Evolutionary conservation across 345 rosid species (phyloP).

Genomic region (Aquilaria yunnanensis): DNA sequence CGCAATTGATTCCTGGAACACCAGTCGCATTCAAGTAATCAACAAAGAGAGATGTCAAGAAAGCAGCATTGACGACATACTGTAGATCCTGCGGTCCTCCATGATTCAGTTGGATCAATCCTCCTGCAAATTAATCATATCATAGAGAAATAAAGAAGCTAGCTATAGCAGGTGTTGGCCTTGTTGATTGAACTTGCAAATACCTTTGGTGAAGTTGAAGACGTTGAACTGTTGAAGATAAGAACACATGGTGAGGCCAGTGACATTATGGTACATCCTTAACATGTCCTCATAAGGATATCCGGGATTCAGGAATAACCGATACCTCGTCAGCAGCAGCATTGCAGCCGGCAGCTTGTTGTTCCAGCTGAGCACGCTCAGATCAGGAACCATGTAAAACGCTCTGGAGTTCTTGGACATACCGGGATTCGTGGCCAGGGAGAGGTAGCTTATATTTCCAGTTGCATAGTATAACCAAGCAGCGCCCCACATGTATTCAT

Average conservation of each 20-base stretch:
- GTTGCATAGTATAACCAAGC: slow-evolving; percentile 89
- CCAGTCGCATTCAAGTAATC: slow-evolving; percentile 66
- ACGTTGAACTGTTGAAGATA: slow-evolving; percentile 52
- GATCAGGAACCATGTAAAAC: slow-evolving; percentile 28
- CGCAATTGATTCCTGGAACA: slow-evolving; percentile 66
- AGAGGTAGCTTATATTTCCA: slow-evolving; percentile 54
- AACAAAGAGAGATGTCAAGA: slow-evolving; percentile 64
- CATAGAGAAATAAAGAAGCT: too few relatives aligned
- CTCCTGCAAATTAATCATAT: slow-evolving; percentile 34
- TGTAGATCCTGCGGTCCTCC: slow-evolving; percentile 61
- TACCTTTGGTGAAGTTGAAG: slow-evolving; percentile 77
- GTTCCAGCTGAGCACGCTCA: slow-evolving; percentile 60
- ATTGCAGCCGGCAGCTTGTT: slow-evolving; percentile 89
- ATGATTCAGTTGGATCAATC: slow-evolving; percentile 50
- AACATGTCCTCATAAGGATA: slow-evolving; percentile 88
- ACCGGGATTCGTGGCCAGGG: slow-evolving; percentile 48
- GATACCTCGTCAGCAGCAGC: slow-evolving; percentile 69
- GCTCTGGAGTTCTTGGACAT: slow-evolving; percentile 52
- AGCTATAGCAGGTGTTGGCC: neutral
- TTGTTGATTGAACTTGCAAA: neutral
- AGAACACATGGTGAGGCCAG: slow-evolving; percentile 66
- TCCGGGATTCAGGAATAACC: slow-evolving; percentile 69
- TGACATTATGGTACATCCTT: slow-evolving; percentile 59
- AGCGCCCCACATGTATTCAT: slow-evolving; percentile 84
- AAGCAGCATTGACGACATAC: slow-evolving; percentile 61